Base-by-base conservation (phyloP, 2,329 filamentous ascomycete genomes). In the Colletotrichum siamense region DNA sequence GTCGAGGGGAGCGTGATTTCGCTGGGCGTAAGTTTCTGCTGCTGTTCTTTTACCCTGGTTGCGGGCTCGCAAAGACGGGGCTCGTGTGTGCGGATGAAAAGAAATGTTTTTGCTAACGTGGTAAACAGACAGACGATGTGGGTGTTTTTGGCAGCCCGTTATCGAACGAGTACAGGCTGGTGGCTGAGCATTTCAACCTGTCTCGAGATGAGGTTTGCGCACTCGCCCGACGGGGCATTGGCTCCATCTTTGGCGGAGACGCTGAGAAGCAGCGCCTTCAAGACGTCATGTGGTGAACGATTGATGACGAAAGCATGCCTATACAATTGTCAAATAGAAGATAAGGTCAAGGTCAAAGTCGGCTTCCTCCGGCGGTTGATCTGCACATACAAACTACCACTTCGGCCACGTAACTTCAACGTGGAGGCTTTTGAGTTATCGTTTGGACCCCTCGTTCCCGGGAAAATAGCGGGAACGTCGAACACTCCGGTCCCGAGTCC, bases 141-240 rank as follows among this genome's bases (percentile, higher is more conserved):
- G 95, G 95, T 3, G 92, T 97, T 26, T 97, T 97, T 80, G 93
- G 93, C 66, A 96, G 94, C 81, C 88, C 91, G 0, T 84, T 96
- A 6, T 96, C 94, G 1, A 93, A 95, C 79, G 95, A 98, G 82
- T 96, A 96, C 83, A 86, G 88, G 9, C 89, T 97, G 4, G 94
- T 94, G 5, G 92, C 94, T 2, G 84, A 92, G 78, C 92, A 96
- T 81, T 97, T 97, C 80, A 82, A 84, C 1, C 87, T 97, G 8
- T 82, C 80, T 15, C 82, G 82, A 5, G 74, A 81, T 7, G 86
- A 89, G 18, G 85, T 91, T 2, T 87, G 91, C 71, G 82, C 82
- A 0, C 83, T 96, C 24, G 92, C 91, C n/a, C 88, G 89, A 65
- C 89, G 90, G 76, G 90, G 90, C 1, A 89, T 95, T 6, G 88